Evolutionary conservation across 495 filamentous ascomycete genomes (phyloP).

Genomic region (Friedmanniomyces endolithicus): DNA sequence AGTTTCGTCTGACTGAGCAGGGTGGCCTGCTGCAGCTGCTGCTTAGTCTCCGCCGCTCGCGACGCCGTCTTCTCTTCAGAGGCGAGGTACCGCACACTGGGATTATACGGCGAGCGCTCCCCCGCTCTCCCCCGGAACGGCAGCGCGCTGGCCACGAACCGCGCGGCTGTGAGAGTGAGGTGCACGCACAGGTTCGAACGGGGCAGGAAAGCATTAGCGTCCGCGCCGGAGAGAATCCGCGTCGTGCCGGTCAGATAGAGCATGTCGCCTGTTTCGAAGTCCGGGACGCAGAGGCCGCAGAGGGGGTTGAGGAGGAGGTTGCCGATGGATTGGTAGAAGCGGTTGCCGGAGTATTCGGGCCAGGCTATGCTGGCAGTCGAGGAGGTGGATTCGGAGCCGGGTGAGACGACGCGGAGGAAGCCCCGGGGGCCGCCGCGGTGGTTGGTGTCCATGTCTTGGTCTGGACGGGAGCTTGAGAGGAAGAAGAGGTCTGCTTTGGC

Average conservation of each 20-base stretch:
- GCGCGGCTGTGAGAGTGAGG: constrained; percentile 46
- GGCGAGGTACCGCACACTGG: constrained; percentile 46
- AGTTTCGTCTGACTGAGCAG: constrained; percentile 43
- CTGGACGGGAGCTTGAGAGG: constrained; percentile 50
- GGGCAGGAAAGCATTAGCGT: constrained; percentile 47
- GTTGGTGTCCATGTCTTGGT: constrained; percentile 69
- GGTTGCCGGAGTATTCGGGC: constrained; percentile 72
- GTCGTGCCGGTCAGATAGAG: constrained; percentile 58
- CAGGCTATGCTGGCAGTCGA: constrained; percentile 42
- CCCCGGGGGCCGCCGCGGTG: constrained; percentile 63
- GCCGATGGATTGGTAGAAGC: constrained; percentile 69
- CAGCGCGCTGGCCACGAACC: constrained; percentile 50
- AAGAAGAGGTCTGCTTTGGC: constrained; percentile 63
- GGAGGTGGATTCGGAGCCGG: constrained; percentile 28
- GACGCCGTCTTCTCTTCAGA: constrained; percentile 32
- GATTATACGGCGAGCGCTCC: constrained; percentile 61
- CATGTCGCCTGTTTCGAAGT: constrained; percentile 56
- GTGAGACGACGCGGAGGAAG: constrained; percentile 54
- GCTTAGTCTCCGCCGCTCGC: not conserved
- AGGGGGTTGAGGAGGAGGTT: constrained; percentile 54
- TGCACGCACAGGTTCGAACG: constrained; percentile 60
- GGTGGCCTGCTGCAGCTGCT: constrained; percentile 31
- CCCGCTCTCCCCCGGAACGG: constrained; percentile 49
- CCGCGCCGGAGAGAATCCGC: constrained; percentile 49
- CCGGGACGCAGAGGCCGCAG: constrained; percentile 55